Evolutionary conservation across 169 alveolate species (phyloP).

Genomic region (Plasmodium vivax): DNA sequence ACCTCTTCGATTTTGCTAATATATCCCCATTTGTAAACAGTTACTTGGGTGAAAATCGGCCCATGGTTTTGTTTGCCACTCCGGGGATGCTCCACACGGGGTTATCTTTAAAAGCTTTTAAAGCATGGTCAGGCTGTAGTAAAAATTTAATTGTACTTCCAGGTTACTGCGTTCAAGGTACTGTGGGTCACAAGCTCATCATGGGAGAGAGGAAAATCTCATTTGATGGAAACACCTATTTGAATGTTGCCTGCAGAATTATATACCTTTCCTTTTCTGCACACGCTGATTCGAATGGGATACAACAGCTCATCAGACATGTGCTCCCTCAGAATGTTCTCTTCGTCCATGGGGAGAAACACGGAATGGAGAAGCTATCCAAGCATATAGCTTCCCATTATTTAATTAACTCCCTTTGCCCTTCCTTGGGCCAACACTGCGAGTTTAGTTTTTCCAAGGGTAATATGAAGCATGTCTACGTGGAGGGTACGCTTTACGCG

Average conservation of each 20-base stretch:
- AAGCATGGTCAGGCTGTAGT: constrained; percentile 96
- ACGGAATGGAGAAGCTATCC: constrained; percentile 93
- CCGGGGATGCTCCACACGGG: constrained; percentile 99
- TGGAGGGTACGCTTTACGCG: not conserved
- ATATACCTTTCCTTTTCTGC: constrained; percentile 97
- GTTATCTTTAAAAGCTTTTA: constrained; percentile 94
- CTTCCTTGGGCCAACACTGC: constrained; percentile 48
- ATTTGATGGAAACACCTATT: constrained; percentile 48
- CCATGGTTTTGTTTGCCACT: constrained; percentile 98
- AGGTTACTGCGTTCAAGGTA: constrained; percentile 98
- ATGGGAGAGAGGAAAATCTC: constrained; percentile 87
- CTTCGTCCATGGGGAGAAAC: constrained; percentile 98
- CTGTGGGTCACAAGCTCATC: constrained; percentile 96
- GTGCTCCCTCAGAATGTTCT: constrained; percentile 93
- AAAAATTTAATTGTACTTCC: constrained; percentile 96
- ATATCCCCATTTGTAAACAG: constrained; percentile 93
- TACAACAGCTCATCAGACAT: constrained; percentile 89
- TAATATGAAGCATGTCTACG: constrained; percentile 21
- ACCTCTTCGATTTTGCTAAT: constrained; percentile 94
- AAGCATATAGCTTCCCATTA: constrained; percentile 74
- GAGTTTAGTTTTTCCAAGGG: constrained; percentile 31
- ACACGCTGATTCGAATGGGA: constrained; percentile 99
- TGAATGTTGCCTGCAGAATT: constrained; percentile 94
- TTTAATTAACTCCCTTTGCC: constrained; percentile 45
- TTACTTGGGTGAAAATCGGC: constrained; percentile 91